Conservation (phyloP, 805 yeast species). For the Kodamaea hsintzibuensis region DNA sequence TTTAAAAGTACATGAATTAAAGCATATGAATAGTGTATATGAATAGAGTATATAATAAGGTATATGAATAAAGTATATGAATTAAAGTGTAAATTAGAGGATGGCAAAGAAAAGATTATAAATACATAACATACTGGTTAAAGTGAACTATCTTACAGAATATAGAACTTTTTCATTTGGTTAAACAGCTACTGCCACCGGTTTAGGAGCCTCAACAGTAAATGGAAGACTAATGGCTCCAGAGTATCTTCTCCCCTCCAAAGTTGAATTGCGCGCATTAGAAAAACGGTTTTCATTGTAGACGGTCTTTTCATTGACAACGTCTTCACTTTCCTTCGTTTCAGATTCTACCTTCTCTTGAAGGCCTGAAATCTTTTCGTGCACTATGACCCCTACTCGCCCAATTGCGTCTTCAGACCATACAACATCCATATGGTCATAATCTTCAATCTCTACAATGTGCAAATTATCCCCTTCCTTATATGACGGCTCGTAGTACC, state of each 20-base stretch:
- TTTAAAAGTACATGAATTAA: too few relatives aligned
- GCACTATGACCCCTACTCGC: constrained; percentile 51
- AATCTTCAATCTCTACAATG: constrained; percentile 52
- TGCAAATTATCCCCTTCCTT: constrained; percentile 35
- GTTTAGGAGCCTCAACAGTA: background rate
- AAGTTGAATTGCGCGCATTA: background rate
- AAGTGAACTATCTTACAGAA: too few relatives aligned
- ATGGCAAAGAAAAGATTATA: too few relatives aligned
- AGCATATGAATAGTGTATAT: too few relatives aligned
- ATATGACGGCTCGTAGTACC: constrained; percentile 53
- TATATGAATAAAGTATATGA: too few relatives aligned
- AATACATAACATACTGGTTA: too few relatives aligned
- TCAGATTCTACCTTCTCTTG: background rate
- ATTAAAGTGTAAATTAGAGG: too few relatives aligned
- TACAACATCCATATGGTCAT: constrained; percentile 86
- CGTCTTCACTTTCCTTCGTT: background rate
- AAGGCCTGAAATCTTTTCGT: background rate
- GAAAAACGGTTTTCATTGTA: background rate
- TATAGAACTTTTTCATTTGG: background rate
- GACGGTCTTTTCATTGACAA: background rate
- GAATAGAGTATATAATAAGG: too few relatives aligned
- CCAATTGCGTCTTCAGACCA: constrained; percentile 85
- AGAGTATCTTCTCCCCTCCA: background rate
- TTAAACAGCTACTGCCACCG: background rate
- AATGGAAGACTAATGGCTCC: background rate